These are phyloP conservation scores for Phytopythium montanum DNA, from an alignment of 352 stramenopile species.

Conservation along the genomic window DNA sequence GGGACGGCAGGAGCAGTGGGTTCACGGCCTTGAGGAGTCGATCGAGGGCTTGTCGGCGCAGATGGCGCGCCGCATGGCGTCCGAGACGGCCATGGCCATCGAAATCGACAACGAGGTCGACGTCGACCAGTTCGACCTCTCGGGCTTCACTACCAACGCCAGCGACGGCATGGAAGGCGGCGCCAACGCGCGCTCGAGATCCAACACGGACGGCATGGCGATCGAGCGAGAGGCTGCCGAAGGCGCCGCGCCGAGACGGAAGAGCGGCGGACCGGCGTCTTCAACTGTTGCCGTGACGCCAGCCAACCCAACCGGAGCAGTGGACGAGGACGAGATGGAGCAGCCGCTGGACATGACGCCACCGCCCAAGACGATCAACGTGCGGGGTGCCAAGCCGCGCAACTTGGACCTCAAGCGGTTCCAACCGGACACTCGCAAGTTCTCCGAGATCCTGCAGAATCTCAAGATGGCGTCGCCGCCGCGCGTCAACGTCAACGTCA, in stretches of 20 bases:
- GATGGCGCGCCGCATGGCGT: slow-evolving; percentile 52
- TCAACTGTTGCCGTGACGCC: slow-evolving; percentile 6
- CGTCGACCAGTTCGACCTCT: slow-evolving; percentile 67
- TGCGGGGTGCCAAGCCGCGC: slow-evolving; percentile 21
- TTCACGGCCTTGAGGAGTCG: slow-evolving; percentile 78
- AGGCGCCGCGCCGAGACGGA: slow-evolving; percentile 20
- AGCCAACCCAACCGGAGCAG: neutral
- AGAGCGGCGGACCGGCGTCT: slow-evolving; percentile 14
- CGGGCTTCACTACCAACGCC: slow-evolving; percentile 29
- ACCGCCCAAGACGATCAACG: slow-evolving; percentile 1
- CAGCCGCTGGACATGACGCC: neutral
- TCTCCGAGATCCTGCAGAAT: slow-evolving; percentile 70
- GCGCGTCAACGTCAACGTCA: slow-evolving; percentile 18
- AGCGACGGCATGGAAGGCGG: slow-evolving; percentile 2
- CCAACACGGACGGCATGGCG: slow-evolving; percentile 12
- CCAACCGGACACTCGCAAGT: slow-evolving; percentile 67
- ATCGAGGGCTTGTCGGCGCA: slow-evolving; percentile 64
- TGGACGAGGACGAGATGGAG: neutral
- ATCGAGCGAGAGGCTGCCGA: slow-evolving; percentile 26
- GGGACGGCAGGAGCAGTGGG: slow-evolving; percentile 85
- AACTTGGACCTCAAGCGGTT: slow-evolving; percentile 74
- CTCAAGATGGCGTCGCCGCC: slow-evolving; percentile 54
- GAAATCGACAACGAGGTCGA: slow-evolving; percentile 90
- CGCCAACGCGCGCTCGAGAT: slow-evolving; percentile 3
- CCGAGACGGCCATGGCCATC: slow-evolving; percentile 74